phyloP scores from a whole-genome alignment of 306 rosid genomes.

The Acacia melanoxylon region DNA sequence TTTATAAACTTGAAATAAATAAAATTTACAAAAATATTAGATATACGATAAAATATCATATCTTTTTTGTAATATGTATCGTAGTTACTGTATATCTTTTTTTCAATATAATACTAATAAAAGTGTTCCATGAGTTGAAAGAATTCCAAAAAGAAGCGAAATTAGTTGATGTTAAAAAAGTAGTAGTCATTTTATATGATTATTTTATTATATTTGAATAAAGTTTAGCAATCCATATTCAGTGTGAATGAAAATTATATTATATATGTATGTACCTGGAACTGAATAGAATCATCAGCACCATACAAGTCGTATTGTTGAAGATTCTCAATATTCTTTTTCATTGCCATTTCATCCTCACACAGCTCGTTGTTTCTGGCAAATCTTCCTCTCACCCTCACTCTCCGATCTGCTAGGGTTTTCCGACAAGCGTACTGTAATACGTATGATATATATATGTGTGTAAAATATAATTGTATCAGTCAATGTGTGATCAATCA shows the following conservation, averaged over 20 bases:
- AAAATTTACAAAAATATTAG: background rate
- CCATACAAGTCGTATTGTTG: constrained; percentile 39
- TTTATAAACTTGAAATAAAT: background rate
- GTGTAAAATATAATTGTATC: background rate
- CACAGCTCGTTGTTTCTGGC: constrained; percentile 73
- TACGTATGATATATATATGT: background rate
- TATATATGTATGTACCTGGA: constrained; percentile 37
- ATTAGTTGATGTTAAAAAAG: background rate
- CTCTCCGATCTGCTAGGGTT: constrained; percentile 91
- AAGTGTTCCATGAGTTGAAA: background rate
- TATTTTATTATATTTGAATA: background rate
- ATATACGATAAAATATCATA: background rate
- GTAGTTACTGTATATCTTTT: background rate
- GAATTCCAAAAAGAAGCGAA: background rate
- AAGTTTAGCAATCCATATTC: background rate
- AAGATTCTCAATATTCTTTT: constrained; percentile 36
- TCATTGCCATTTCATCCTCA: constrained; percentile 39
- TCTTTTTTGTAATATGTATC: background rate
- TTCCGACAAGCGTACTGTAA: constrained; percentile 92
- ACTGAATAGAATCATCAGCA: constrained; percentile 43
- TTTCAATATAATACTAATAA: background rate
- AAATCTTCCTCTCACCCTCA: constrained; percentile 93
- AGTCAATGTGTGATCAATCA: background rate
- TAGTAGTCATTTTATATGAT: background rate
- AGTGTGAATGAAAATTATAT: constrained; percentile 24